phyloP scores from a whole-genome alignment of 225 moss, liverwort and hornwort genomes.

The Neckera pumila region DNA sequence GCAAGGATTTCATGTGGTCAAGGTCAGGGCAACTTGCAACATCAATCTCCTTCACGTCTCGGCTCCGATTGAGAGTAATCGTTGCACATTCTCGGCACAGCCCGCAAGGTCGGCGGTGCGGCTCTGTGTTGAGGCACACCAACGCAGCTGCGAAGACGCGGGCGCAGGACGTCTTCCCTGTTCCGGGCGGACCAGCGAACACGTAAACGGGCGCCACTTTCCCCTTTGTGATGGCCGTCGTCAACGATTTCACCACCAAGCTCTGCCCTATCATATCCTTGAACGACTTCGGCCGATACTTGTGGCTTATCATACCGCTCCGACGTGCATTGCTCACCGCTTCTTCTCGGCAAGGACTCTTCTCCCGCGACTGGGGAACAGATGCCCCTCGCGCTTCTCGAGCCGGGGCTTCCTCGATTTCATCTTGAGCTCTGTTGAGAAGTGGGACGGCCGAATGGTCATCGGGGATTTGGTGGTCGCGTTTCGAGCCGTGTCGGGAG shows the following conservation, averaged over 20 bases:
- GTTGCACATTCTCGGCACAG: slow-evolving; percentile 61
- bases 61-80: slow-evolving; percentile 33
- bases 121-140: slow-evolving; percentile 52
- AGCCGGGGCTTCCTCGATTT: slow-evolving; percentile 18
- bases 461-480: slow-evolving; percentile 10
- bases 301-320: slow-evolving; percentile 48
- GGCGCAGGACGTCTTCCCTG: slow-evolving; percentile 67
- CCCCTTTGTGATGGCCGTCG: slow-evolving; percentile 49
- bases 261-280: slow-evolving; percentile 71
- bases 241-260: slow-evolving; percentile 69
- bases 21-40: slow-evolving; percentile 37
- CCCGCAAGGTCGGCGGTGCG: slow-evolving; percentile 62
- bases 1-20: slow-evolving; percentile 37
- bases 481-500: slow-evolving; percentile 24
- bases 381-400: slow-evolving; percentile 7
- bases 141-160: slow-evolving; percentile 75
- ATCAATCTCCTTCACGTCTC: slow-evolving; percentile 62
- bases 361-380: background rate
- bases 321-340: slow-evolving; percentile 8
- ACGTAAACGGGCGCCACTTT: slow-evolving; percentile 70
- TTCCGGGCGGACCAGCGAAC: slow-evolving; percentile 69
- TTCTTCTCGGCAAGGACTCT: background rate
- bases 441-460: slow-evolving; percentile 9
- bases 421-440: slow-evolving; percentile 8
- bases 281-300: slow-evolving; percentile 67